Conservation (phyloP, 441 rosid species). For the Erodium moschatum region DNA sequence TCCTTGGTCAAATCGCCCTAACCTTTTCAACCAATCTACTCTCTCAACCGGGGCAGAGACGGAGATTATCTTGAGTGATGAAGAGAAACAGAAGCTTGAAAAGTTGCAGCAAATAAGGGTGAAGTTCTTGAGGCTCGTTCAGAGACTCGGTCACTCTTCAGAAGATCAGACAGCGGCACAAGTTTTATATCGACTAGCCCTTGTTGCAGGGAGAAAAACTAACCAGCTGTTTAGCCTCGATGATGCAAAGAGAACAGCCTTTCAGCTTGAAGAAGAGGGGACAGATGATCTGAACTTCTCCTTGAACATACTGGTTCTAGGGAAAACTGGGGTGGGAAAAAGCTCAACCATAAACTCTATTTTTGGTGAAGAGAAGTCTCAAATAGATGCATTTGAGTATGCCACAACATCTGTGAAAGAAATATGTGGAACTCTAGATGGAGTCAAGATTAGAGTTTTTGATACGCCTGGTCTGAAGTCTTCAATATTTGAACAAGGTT, state of each 20-base stretch:
- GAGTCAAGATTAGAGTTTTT: conserved; percentile 56
- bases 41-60: conserved; percentile 28
- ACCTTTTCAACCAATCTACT: conserved; percentile 38
- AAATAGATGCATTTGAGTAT: conserved; percentile 62
- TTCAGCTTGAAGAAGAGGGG: conserved; percentile 52
- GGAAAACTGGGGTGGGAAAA: conserved; percentile 91
- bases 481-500: conserved; percentile 64
- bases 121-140: conserved; percentile 79
- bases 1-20: conserved; percentile 45
- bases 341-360: conserved; percentile 86
- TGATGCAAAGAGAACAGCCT: conserved; percentile 61
- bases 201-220: conserved; percentile 67
- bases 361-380: conserved; percentile 58
- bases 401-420: conserved; percentile 61
- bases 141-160: conserved; percentile 62
- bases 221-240: conserved; percentile 65
- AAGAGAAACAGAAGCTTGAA: conserved; percentile 66
- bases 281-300: conserved; percentile 51
- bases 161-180: conserved; percentile 74
- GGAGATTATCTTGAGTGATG: conserved; percentile 59
- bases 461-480: conserved; percentile 81
- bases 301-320: conserved; percentile 71
- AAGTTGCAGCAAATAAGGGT: conserved; percentile 64
- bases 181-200: conserved; percentile 66
- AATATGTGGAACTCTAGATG: conserved; percentile 56